Evolutionary conservation across 164 flowering plant genomes (phyloP), one percentile per base, ranked within the genome.

Genomic region (Dillenia turbinata): DNA sequence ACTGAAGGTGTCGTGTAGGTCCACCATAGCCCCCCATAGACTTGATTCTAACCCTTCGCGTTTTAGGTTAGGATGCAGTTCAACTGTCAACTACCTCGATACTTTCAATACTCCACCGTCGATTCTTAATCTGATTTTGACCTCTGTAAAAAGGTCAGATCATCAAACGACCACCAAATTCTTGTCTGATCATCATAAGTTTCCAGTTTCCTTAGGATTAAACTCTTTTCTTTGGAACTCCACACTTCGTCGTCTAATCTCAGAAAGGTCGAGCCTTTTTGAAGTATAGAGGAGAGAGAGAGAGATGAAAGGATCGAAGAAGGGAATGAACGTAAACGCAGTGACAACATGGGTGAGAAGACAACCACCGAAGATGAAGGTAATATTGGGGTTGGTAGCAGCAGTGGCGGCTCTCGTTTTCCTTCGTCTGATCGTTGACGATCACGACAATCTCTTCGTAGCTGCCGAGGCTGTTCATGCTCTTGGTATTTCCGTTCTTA

Each of bases 391-490:
- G 6, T 73, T 72, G 1, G 68, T 69, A 0, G 47, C 74, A 7
- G 74, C 74, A 14, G 70, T 76, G 72, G 66, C 64, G 2, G 69
- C 72, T 26, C 67, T 76, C 12, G 79, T 73, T 0, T 64, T 76
- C 12, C 74, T 76, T 17, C 47, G 76, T 9, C 59, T 72, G 17
- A 69, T 72, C 33, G 79, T 76, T 49, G 63, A 67, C 15, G 79
- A 76, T 64, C 79, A 76, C 55, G 79, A 76, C 50, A 76, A 76
- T 53, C 69, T 76, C 53, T 76, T 76, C 51, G 72, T 72, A 11
- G 79, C 74, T 5, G 71, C 79, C 11, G 79, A 76, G 58, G 69
- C 76, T n/a, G 67, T 62, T 46, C 79, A 76, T 52, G 74, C 79
- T 51, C 40, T 76, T 52, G 79, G 79, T 15, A 76, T 76, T 58